Evolutionary conservation across 164 flowering plant genomes (phyloP).

Genomic region (Chimonanthus salicifolius): DNA sequence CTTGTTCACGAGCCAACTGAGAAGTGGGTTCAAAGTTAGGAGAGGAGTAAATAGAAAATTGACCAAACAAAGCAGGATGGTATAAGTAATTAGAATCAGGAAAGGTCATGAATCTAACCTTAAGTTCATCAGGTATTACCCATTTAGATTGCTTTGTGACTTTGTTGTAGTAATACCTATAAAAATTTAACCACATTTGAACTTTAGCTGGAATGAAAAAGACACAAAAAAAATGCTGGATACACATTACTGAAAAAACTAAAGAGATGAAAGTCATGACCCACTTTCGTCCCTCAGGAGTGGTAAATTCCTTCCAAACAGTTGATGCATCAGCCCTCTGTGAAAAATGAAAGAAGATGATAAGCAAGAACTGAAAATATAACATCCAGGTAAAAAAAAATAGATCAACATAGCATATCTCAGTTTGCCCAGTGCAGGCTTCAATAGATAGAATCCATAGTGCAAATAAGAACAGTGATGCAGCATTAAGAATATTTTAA

Average conservation of each 20-base stretch:
- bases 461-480: neutral
- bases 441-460: no score
- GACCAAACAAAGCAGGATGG: neutral
- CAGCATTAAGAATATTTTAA: neutral
- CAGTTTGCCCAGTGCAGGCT: no score
- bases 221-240: neutral
- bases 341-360: conserved; percentile 16
- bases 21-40: conserved; percentile 4
- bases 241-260: no score
- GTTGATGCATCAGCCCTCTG: conserved; percentile 98
- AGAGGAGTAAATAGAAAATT: neutral
- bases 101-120: conserved; percentile 35
- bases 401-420: neutral
- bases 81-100: neutral
- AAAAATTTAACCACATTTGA: neutral
- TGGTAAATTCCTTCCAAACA: conserved; percentile 92
- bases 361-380: neutral
- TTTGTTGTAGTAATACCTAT: conserved; percentile 94
- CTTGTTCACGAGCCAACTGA: conserved; percentile 92
- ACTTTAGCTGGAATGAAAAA: no score
- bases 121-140: conserved; percentile 87
- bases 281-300: conserved; percentile 82
- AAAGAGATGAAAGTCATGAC: conserved; percentile 9
- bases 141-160: conserved; percentile 81
- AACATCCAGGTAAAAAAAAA: neutral